Conservation (phyloP, 2,329 filamentous ascomycete species). For the Atkinsonella hypoxylon region DNA sequence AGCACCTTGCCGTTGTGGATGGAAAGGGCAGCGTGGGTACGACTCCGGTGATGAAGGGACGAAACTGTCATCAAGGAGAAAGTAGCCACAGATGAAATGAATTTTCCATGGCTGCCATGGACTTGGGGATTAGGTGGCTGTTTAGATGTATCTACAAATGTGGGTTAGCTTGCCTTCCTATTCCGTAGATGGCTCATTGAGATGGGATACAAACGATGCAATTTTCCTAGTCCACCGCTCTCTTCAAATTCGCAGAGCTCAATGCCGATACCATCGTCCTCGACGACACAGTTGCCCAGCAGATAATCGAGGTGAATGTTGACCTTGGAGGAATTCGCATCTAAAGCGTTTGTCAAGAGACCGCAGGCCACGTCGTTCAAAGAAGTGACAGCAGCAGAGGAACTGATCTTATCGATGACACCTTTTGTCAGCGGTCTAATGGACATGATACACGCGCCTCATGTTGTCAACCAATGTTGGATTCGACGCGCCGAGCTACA, state of each 20-base stretch:
- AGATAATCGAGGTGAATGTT: constrained; percentile 61
- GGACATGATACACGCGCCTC: constrained; percentile 31
- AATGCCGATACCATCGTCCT: constrained; percentile 80
- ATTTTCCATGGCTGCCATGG: constrained; percentile 61
- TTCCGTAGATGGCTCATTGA: neutral
- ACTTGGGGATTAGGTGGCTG: constrained; percentile 30
- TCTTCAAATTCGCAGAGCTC: constrained; percentile 57
- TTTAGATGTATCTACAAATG: constrained; percentile 63
- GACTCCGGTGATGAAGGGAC: constrained; percentile 52
- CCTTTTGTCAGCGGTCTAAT: constrained; percentile 60
- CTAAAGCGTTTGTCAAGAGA: constrained; percentile 72
- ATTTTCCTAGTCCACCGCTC: constrained; percentile 58
- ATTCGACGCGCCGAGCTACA: neutral
- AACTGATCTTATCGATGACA: constrained; percentile 69
- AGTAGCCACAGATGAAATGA: constrained; percentile 64
- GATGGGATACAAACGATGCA: constrained; percentile 48
- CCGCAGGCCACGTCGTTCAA: constrained; percentile 60
- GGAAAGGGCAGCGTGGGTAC: constrained; percentile 51
- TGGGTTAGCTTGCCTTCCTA: neutral
- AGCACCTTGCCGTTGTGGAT: constrained; percentile 60
- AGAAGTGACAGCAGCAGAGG: constrained; percentile 66
- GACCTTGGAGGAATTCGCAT: constrained; percentile 60
- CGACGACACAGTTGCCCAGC: constrained; percentile 64
- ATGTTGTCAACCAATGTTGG: neutral
- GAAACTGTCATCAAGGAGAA: constrained; percentile 67